Conservation (phyloP, 2,329 filamentous ascomycete genomes). For the Aspergillus sclerotialis region DNA sequence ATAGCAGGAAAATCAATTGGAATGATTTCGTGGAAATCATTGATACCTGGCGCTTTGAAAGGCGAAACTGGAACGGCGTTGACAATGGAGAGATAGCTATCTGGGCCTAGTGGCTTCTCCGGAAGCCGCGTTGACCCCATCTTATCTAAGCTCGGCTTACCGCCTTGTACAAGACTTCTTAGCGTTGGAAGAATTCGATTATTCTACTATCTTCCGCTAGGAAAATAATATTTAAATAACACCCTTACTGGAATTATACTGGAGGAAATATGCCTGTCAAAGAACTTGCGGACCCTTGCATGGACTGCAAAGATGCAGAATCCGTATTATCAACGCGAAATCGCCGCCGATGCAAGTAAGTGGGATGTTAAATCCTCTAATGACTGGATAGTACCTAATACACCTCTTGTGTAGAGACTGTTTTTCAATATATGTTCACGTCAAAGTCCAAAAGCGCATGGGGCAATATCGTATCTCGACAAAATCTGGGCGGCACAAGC, state of each 20-base stretch:
- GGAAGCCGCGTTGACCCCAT: neutral
- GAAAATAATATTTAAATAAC: too few species aligned
- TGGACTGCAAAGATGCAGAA: constrained; percentile 48
- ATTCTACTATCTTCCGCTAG: too few species aligned
- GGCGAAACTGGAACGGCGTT: too few species aligned
- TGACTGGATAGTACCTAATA: constrained; percentile 8
- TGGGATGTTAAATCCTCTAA: constrained; percentile 4
- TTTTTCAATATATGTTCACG: constrained; percentile 68
- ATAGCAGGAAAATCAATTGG: too few species aligned
- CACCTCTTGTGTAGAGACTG: constrained; percentile 51
- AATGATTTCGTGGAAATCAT: too few species aligned
- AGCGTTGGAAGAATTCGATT: neutral
- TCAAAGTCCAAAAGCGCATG: constrained; percentile 74
- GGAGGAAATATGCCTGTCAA: constrained; percentile 24
- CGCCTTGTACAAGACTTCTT: neutral
- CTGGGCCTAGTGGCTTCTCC: too few species aligned
- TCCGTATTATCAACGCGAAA: constrained; percentile 50
- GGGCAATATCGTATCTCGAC: constrained; percentile 53
- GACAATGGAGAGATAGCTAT: too few species aligned
- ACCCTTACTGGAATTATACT: neutral
- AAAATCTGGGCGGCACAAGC: constrained; percentile 41
- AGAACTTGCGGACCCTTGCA: constrained; percentile 38
- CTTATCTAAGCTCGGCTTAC: neutral
- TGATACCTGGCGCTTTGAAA: too few species aligned
- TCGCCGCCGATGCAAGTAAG: constrained; percentile 55